Evolutionary conservation across 78 protist genomes (phyloP).

Genomic region (slime mould (Dictyostelium discoideum)): dicty_2.7 NC_007089.4:1199501-1200000

Average conservation of each 20-base stretch:
- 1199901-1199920: not conserved
- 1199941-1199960: not conserved
- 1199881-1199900: slow-evolving; percentile 5
- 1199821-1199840: not conserved
- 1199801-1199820: not conserved
- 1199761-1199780: slow-evolving; percentile 51
- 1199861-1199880: not conserved
- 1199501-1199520: slow-evolving; percentile 57
- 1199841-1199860: not conserved
- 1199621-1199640: slow-evolving; percentile 35
- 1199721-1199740: slow-evolving; percentile 30
- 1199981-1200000: not conserved
- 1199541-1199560: slow-evolving; percentile 43
- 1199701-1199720: slow-evolving; percentile 8
- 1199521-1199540: slow-evolving; percentile 60
- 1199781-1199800: slow-evolving; percentile 1
- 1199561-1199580: slow-evolving; percentile 50
- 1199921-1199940: not conserved
- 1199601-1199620: not conserved
- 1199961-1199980: not conserved
- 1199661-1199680: not conserved
- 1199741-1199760: slow-evolving; percentile 16
- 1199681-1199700: not conserved
- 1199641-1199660: slow-evolving; percentile 27
- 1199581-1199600: slow-evolving; percentile 79